Base-by-base conservation (phyloP, 306 rosid species). In the Purshia tridentata region DNA sequence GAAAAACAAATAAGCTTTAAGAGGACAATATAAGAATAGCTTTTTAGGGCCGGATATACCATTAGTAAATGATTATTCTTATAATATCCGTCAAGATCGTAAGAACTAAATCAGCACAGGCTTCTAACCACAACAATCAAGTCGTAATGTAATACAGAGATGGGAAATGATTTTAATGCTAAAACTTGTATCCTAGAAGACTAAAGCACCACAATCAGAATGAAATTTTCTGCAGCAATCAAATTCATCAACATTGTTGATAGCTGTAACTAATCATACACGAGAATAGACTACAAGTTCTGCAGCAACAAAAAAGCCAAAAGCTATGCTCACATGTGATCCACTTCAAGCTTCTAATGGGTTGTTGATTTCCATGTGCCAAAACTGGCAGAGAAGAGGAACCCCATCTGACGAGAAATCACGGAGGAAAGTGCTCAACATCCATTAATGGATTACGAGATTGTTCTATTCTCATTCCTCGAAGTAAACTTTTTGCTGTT, bases 401-500 rank as follows among this genome's bases (percentile, higher is more conserved):
- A 29, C 35, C 35, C 35, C 35, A 29, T 29, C 2, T 60, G 50
- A 55, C 59, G 41, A 37, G 23, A 65, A 67, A 68, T 88, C 77
- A 89, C 2, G 96, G 90, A 76, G 98, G 87, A 39, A 95, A 86
- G 81, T 81, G 97, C 84, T 95, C 96, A 44, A 82, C 86, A 77
- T 94, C 99, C 90, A 87, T 84, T 0, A 89, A 75, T 64, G 97
- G 96, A 70, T 68, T 78, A 78, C 82, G 54, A 14, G 92, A 82
- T 81, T 90, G 90, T 80, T 87, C 45, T 0, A 83, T 67, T 81
- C 97, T 89, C 90, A 95, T 95, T 70, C 91, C 99, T 67, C 89
- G 83, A 6, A 95, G 97, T 81, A 95, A 80, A 81, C 86, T 86
- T 75, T 95, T 95, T 0, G 99, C 99, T 9, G 90, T 87, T 86